A percentile compares a stretch with the other conserved stretches of the same genome.
Evolutionary conservation across 139 green algal genomes (phyloP).

Genomic region (Coelastrella sp.): DNA sequence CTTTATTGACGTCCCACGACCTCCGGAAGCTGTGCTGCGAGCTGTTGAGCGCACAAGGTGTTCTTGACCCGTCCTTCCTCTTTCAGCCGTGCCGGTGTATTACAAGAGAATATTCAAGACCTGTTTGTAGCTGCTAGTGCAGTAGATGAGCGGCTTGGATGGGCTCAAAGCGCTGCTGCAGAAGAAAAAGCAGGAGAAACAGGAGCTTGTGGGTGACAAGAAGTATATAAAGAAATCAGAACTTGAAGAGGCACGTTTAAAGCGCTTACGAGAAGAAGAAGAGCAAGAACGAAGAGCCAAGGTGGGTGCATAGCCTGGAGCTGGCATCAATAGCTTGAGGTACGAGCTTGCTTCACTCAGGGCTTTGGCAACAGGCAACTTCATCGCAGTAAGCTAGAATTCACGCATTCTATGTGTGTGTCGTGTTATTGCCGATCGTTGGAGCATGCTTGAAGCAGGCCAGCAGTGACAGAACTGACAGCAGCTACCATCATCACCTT

Average conservation of each 20-base stretch:
- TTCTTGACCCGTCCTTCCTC: no score
- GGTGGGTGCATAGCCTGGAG: constrained; percentile 36
- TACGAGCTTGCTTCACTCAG: neutral
- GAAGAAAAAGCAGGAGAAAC: constrained; percentile 64
- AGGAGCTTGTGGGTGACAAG: constrained; percentile 58
- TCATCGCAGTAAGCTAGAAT: no score
- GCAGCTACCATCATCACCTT: neutral
- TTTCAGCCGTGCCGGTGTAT: no score
- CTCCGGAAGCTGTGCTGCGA: no score
- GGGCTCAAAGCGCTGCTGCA: constrained; percentile 66
- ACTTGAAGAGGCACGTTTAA: constrained; percentile 65
- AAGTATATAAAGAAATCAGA: constrained; percentile 59
- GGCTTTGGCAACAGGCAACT: no score
- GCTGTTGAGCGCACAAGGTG: no score
- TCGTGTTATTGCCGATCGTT: no score
- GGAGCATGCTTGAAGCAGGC: neutral
- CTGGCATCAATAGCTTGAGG: neutral
- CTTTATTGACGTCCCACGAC: no score
- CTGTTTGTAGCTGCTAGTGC: neutral
- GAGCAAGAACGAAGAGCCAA: constrained; percentile 55
- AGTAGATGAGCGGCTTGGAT: constrained; percentile 52
- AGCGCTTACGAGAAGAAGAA: constrained; percentile 71
- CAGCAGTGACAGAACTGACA: neutral
- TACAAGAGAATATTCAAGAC: no score
- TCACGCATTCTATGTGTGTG: no score